These are phyloP conservation scores for Leccinum cinnamomeum DNA, from an alignment of 1,284 basidiomycete species.

Conservation along the genomic window DNA sequence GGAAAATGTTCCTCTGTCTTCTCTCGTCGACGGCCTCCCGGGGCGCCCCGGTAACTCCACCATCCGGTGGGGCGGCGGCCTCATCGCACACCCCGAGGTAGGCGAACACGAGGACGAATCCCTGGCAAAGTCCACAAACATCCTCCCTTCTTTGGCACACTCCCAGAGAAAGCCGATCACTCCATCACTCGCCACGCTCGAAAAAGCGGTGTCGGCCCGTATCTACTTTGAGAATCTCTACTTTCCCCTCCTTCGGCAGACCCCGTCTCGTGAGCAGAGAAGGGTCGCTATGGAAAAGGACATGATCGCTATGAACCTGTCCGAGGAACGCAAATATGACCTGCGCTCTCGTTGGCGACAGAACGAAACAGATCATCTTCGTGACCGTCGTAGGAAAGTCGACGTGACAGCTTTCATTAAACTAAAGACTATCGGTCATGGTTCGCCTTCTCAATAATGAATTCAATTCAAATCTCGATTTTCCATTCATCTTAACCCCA, in stretches of 20 bases:
- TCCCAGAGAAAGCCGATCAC: conserved; percentile 55
- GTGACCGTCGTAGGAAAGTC: conserved; percentile 80
- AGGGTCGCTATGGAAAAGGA: conserved; percentile 85
- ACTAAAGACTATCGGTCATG: conserved; percentile 95
- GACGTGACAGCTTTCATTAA: conserved; percentile 85
- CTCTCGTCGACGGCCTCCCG: conserved; percentile 53
- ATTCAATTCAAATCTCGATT: conserved; percentile 25
- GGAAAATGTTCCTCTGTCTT: conserved; percentile 57
- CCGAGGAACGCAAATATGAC: conserved; percentile 67
- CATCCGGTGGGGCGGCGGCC: conserved; percentile 57
- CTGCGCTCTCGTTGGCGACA: conserved; percentile 77
- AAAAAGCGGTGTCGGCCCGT: conserved; percentile 88
- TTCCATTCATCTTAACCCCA: conserved; percentile 31
- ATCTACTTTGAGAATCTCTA: conserved; percentile 98
- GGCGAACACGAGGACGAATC: conserved; percentile 42
- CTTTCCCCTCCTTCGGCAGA: conserved; percentile 84
- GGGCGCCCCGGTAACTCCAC: conserved; percentile 59
- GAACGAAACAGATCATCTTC: conserved; percentile 88
- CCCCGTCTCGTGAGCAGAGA: conserved; percentile 83
- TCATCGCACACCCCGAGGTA: conserved; percentile 60
- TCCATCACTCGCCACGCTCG: conserved; percentile 87
- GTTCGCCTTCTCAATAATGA: conserved; percentile 44
- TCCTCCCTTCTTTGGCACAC: conserved; percentile 22
- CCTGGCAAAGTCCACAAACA: conserved; percentile 20
- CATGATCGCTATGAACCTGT: conserved; percentile 73